Evolutionary conservation across 2,329 filamentous ascomycete genomes (phyloP), one percentile per base, ranked within the genome.

Genomic region (Pyrenochaeta sp.): DNA sequence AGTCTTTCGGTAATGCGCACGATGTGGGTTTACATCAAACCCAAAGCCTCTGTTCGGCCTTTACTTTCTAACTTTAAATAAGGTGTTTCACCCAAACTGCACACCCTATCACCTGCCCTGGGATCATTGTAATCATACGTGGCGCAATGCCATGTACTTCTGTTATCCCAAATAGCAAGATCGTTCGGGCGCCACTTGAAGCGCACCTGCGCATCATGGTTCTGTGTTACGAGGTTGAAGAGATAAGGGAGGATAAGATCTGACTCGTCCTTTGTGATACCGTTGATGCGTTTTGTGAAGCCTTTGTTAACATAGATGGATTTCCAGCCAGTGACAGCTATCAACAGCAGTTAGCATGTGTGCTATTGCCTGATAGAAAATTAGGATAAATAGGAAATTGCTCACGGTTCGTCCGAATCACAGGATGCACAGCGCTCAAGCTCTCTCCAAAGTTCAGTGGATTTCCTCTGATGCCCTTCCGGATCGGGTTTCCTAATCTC

Each of bases 91-190:
- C 85, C 11, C 81, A 85, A 5, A 86, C 77, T 7, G 79, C 82
- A 7, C 2, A 87, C 84, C 0, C 81, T 58, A 33, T 71, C 68
- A 78, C 17, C 85, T 67, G 65, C 85, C 79, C 21, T 83, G 80
- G 44, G 78, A 76, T 42, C 85, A 12, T 79, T 79, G 39, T 88
- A 89, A 60, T 90, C 87, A 57, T 84, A 87, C 0, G 85, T 89
- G 0, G 85, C 86, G 32, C 81, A 82, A 60, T 87, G 85, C 70
- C 83, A 86, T 0, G 76, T 81, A 47, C 81, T 82, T 6, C 85
- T 74, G 55, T 90, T 90, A 66, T 90, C 87, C 87, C 87, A 90
- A 58, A 90, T 87, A 1, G 85, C 82, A 69, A 68, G 49, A 39
- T 63, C 67, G 23, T 68, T 70, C 20, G 27, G 35, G 10, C 64